Evolutionary conservation across 768 basidiomycete species (phyloP), one percentile per base, ranked within the genome.

Genomic region (Mrakia gelida): DNA sequence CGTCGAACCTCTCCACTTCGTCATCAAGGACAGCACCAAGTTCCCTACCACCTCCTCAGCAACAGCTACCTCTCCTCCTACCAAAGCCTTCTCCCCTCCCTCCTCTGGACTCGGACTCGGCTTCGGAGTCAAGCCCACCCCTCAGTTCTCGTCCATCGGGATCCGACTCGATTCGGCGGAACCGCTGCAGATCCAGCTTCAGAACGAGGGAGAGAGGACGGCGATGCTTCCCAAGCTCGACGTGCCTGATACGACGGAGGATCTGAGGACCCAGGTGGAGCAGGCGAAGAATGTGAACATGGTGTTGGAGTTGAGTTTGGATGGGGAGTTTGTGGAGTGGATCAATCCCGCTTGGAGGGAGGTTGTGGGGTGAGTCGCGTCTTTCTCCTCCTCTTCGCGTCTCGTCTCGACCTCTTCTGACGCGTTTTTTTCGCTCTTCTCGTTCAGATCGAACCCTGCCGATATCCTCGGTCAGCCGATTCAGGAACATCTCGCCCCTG

Each of bases 221-320:
- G 70, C 79, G 2, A 28, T 56, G 18, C 43, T 71, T 13, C 43
- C 49, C 28, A 81, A 77, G 59, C 49, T 82, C 15, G 82, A 83
- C 28, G 54, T 81, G 7, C 76, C 79, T 7, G 79, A 87, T 92
- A 77, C 93, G 21, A 93, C 92, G 0, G 94, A 98, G 83, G 91
- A 94, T 49, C 85, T 98, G 43, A 89, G 92, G 59, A 85, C 93
- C 52, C 92, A 96, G 82, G 97, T 95, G 13, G 97, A 98, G 84
- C 93, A 92, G 1, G 94, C 95, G 10, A 94, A 96, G 85, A 93
- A 91, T 82, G 93, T 94, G 84, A 98, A 97, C 81, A 93, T 98
- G 75, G 93, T 99, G 41, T 88, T 98, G 86, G 97, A 99, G 83
- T 88, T 99, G 43, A 91, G 91, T 83, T 86, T 98, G 80, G 94